Conservation (phyloP, 176 grass and related monocot species). For the Carex cristatella region DNA sequence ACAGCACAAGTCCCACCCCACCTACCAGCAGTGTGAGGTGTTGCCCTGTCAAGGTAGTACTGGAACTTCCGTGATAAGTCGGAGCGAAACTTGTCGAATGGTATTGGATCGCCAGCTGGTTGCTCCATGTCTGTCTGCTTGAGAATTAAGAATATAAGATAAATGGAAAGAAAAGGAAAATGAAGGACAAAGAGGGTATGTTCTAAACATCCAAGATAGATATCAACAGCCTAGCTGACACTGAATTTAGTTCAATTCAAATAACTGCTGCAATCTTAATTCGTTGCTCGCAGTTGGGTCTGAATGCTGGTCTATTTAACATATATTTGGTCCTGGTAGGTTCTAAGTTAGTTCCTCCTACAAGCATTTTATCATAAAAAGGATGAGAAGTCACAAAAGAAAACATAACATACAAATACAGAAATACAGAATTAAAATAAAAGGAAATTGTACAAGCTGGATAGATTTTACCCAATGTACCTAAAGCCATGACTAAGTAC, state of each 20-base stretch:
- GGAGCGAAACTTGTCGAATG: constrained; percentile 45
- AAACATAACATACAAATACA: neutral
- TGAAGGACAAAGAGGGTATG: neutral
- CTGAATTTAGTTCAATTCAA: neutral
- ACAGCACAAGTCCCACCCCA: constrained; percentile 54
- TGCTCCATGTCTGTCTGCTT: constrained; percentile 13
- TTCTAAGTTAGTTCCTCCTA: neutral
- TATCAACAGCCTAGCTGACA: neutral
- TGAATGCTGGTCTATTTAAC: neutral
- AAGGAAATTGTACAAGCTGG: neutral
- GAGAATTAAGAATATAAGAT: neutral
- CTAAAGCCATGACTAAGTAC: neutral
- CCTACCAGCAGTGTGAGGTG: constrained; percentile 51
- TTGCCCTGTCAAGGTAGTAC: constrained; percentile 82
- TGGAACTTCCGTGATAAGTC: constrained; percentile 68
- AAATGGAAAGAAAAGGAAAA: constrained; percentile 5
- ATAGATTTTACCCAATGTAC: neutral
- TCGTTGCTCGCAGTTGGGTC: neutral
- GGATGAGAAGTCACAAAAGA: neutral
- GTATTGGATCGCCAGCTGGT: constrained; percentile 19
- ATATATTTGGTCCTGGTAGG: neutral
- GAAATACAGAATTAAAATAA: neutral
- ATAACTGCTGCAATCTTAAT: neutral
- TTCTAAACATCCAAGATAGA: neutral
- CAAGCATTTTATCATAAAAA: neutral